A percentile compares a stretch with the other conserved stretches of the same genome.
Conservation (phyloP, 176 grass and related monocot species). For the Musa schizocarpa region DNA sequence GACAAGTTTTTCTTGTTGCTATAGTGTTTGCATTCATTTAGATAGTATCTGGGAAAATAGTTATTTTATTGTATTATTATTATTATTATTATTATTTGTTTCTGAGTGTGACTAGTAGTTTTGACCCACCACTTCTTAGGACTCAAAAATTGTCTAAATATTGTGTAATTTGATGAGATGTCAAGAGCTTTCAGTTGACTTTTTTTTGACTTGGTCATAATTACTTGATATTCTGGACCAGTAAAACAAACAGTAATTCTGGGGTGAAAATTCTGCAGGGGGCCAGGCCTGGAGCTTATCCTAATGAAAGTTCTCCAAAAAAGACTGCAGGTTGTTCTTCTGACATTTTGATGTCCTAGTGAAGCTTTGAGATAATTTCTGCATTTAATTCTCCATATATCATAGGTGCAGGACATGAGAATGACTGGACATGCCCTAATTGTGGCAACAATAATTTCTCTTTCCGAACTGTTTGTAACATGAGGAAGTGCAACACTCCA, state of each 20-base stretch:
- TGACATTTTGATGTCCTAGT: neutral
- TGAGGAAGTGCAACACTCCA: slow-evolving; percentile 84
- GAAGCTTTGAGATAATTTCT: neutral
- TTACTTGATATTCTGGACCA: no score
- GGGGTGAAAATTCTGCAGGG: slow-evolving; percentile 30
- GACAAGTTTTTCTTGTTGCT: no score
- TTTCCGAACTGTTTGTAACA: slow-evolving; percentile 80
- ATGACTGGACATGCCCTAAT: slow-evolving; percentile 82
- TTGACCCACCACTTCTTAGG: neutral
- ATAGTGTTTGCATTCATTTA: no score
- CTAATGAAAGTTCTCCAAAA: slow-evolving; percentile 66
- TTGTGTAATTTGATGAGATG: no score
- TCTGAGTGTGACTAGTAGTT: neutral
- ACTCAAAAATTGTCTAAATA: neutral
- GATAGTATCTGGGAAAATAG: no score
- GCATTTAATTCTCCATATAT: slow-evolving; percentile 2
- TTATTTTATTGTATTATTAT: no score
- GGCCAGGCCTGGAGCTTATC: slow-evolving; percentile 56
- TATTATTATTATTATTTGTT: no score
- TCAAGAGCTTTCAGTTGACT: no score
- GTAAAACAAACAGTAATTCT: no score
- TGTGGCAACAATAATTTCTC: slow-evolving; percentile 75
- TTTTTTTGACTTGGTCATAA: no score
- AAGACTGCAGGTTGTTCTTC: slow-evolving; percentile 47
- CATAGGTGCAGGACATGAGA: slow-evolving; percentile 68